phyloP scores from a whole-genome alignment of 768 basidiomycete genomes.

The Amanita rubescens region DNA sequence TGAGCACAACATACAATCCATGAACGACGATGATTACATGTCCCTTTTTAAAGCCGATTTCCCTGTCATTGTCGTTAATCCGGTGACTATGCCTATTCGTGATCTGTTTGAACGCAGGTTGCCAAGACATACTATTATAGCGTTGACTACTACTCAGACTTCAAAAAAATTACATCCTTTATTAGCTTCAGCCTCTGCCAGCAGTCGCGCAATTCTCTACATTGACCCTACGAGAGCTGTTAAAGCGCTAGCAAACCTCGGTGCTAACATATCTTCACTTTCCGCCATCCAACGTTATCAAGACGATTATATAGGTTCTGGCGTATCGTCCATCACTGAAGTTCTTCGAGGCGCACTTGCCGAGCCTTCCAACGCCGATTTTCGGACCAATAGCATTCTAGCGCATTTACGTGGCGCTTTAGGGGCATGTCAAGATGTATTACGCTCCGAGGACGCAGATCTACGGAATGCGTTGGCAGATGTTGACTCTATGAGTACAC shows the following conservation, averaged over 20 bases:
- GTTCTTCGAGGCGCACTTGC: constrained; percentile 23
- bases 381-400: constrained; percentile 31
- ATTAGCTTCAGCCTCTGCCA: constrained; percentile 12
- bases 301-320: constrained; percentile 50
- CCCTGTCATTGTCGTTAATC: constrained; percentile 58
- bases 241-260: constrained; percentile 42
- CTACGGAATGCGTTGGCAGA: constrained; percentile 28
- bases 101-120: constrained; percentile 20
- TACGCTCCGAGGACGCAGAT: constrained; percentile 24
- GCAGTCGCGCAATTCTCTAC: constrained; percentile 28
- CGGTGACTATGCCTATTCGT: constrained; percentile 41
- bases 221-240: constrained; percentile 56
- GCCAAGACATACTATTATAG: neutral
- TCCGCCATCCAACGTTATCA: constrained; percentile 58
- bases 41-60: constrained; percentile 46
- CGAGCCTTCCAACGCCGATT: constrained; percentile 11
- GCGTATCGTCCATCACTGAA: constrained; percentile 41
- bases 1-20: neutral
- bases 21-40: constrained; percentile 10
- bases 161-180: neutral
- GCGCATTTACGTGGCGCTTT: constrained; percentile 34
- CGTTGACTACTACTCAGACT: constrained; percentile 11
- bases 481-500: constrained; percentile 28
- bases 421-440: constrained; percentile 23
- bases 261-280: constrained; percentile 35